Percentiles rank a stretch among this genome's conserved stretches.
phyloP scores from a whole-genome alignment of 164 flowering plant species.

The Hamamelis virginiana region DNA sequence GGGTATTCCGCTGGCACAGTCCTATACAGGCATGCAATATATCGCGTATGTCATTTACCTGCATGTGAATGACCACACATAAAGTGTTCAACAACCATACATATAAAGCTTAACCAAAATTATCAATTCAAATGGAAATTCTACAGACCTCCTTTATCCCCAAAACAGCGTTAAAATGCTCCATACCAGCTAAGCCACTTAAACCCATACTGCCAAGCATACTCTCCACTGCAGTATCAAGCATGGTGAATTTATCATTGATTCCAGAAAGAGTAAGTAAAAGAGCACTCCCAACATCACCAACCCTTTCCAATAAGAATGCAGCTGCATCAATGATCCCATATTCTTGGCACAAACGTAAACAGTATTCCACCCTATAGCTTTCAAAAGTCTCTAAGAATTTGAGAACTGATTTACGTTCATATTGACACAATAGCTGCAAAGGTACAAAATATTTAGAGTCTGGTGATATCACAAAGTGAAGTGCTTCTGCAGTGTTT shows the following conservation, averaged over 20 bases:
- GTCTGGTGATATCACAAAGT: neutral
- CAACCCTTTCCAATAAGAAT: constrained; percentile 91
- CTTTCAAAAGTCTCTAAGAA: constrained; percentile 92
- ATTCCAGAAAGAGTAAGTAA: constrained; percentile 69
- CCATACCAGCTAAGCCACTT: constrained; percentile 25
- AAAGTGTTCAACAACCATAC: neutral
- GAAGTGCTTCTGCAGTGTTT: neutral
- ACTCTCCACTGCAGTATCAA: constrained; percentile 49
- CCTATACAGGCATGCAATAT: constrained; percentile 73
- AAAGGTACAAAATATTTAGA: constrained; percentile 19
- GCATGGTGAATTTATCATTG: constrained; percentile 54
- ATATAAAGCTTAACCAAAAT: neutral
- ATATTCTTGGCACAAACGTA: constrained; percentile 88
- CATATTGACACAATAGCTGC: constrained; percentile 90
- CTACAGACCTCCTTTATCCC: constrained; percentile 63
- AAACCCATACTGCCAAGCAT: constrained; percentile 23
- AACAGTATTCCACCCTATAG: constrained; percentile 86
- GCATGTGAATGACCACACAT: constrained; percentile 20
- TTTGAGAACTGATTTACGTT: constrained; percentile 75
- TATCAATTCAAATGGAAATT: neutral
- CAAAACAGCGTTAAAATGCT: constrained; percentile 34
- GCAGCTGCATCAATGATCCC: constrained; percentile 89
- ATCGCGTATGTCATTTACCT: constrained; percentile 56
- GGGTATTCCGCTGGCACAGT: constrained; percentile 87
- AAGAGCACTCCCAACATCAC: constrained; percentile 94